Evolutionary conservation across 1,284 basidiomycete genomes (phyloP).

Genomic region (Exobasidium cylindrosporum): DNA sequence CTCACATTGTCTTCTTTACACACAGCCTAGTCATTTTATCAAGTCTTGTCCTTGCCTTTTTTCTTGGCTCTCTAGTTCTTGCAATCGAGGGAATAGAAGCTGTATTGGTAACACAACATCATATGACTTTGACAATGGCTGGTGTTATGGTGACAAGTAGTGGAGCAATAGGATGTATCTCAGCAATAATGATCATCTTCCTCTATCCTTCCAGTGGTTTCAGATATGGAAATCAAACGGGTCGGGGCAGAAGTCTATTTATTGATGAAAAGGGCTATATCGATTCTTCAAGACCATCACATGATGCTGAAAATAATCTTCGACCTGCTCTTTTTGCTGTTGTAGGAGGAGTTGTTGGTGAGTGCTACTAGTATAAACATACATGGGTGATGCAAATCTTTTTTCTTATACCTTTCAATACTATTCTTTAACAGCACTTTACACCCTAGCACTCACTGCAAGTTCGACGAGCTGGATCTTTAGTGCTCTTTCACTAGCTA

Average conservation of each 20-base stretch:
- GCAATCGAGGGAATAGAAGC: slow-evolving; percentile 9
- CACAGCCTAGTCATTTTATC: slow-evolving; percentile 22
- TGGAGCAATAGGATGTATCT: slow-evolving; percentile 19
- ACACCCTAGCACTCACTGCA: slow-evolving; percentile 25
- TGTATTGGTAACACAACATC: slow-evolving; percentile 8
- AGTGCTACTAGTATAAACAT: no score
- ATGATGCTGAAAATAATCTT: slow-evolving; percentile 24
- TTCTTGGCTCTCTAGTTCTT: slow-evolving; percentile 25
- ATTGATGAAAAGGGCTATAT: slow-evolving; percentile 37
- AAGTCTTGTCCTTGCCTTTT: slow-evolving; percentile 11
- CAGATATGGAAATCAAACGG: slow-evolving; percentile 6
- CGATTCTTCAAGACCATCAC: slow-evolving; percentile 26
- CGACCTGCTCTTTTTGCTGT: no score
- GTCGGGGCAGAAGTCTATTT: neutral
- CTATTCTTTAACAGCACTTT: slow-evolving; percentile 16
- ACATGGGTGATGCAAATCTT: no score
- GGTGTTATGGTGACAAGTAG: slow-evolving; percentile 12
- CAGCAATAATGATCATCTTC: slow-evolving; percentile 17
- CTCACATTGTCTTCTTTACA: slow-evolving; percentile 21
- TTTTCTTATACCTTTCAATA: slow-evolving; percentile 20
- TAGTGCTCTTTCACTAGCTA: neutral
- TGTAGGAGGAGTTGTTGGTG: no score
- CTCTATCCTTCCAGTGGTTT: no score
- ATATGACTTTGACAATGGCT: neutral
- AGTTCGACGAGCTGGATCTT: neutral